Conservation (phyloP, 352 stramenopile species). For the Phytophthora podocarpi region DNA sequence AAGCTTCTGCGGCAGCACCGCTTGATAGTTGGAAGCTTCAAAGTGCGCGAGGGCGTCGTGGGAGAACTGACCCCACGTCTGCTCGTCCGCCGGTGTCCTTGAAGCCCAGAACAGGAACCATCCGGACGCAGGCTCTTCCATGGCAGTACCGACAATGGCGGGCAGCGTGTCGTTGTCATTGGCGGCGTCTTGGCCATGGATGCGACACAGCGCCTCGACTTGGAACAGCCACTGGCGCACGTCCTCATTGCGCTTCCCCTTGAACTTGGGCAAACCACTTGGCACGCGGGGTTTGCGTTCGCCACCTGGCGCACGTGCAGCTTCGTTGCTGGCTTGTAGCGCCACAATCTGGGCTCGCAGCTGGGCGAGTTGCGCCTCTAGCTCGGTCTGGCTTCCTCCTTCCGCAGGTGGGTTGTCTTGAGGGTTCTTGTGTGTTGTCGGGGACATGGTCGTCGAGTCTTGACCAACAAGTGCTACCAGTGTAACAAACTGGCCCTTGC, state of each 20-base stretch:
- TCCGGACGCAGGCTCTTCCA: constrained; percentile 24
- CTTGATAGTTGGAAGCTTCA: constrained; percentile 26
- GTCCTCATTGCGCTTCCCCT: constrained; percentile 17
- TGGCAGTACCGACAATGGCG: constrained; percentile 5
- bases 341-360: not conserved
- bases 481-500: not conserved
- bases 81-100: constrained; percentile 2
- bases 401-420: not conserved
- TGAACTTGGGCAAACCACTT: constrained; percentile 11
- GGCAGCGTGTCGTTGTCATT: constrained; percentile 9
- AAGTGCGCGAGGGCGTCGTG: constrained; percentile 13
- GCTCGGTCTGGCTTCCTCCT: not conserved
- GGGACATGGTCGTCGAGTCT: constrained; percentile 5
- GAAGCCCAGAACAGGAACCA: constrained; percentile 19
- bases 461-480: constrained; percentile 25
- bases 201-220: constrained; percentile 19
- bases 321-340: constrained; percentile 1
- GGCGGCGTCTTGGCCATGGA: constrained; percentile 5
- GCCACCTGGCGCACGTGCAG: not conserved
- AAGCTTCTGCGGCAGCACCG: constrained; percentile 12
- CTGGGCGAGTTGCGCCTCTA: constrained; percentile 4
- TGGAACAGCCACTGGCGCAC: constrained; percentile 24
- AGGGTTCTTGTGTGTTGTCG: constrained; percentile 5
- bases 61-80: constrained; percentile 13
- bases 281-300: constrained; percentile 10